Base-by-base conservation (phyloP, 2,329 filamentous ascomycete species). In the Chaetomium strumarium region DNA sequence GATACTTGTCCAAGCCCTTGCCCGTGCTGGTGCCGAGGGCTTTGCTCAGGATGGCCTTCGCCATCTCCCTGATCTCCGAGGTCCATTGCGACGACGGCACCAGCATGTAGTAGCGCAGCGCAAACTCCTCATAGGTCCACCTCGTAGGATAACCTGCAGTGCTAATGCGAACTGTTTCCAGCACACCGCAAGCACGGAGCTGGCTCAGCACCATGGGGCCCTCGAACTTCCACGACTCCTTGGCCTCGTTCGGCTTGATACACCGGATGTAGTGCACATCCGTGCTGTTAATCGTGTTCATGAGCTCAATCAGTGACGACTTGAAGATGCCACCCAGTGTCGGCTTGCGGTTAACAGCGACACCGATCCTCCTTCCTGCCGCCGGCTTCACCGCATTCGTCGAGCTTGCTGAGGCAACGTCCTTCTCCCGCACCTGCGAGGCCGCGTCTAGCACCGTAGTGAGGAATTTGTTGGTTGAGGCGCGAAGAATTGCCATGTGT, bases 111-210 rank as follows among this genome's bases (percentile, higher is more conserved):
- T 99, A 99, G 56, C 93, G 84, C 55, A 96, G 76, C 16, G 93
- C 93, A 70, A 99, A 99, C 68, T 99, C 93, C 67, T 99, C 93
- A 67, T 96, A 99, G 0, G 93, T 97, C 95, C 93, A 99, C 67
- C 93, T 80, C 42, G 93, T 97, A 14, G 93, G 93, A 67, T 99
- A 99, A 57, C 93, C 93, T 58, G 93, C 93, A 68, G 88, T 95
- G 73, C 90, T 96, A 71, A 99, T 99, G 67, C 93, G 85, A 52
- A 99, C 93, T 4, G 93, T 99, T 73, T 99, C 93, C 53, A 99
- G 81, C 36, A 99, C 95, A 91, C 93, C 93, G 73, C 93, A 99
- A 72, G 93, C 93, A 70, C 95, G 85, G 64, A 99, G 77, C 71
- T 99, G 93, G 70, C 90, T 96, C 56, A 99, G 80, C 61, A 99